Percentiles rank a stretch among this genome's conserved stretches.
phyloP scores from a whole-genome alignment of 2,329 filamentous ascomycete species.

The Lecanoromycetidae sp. region DNA sequence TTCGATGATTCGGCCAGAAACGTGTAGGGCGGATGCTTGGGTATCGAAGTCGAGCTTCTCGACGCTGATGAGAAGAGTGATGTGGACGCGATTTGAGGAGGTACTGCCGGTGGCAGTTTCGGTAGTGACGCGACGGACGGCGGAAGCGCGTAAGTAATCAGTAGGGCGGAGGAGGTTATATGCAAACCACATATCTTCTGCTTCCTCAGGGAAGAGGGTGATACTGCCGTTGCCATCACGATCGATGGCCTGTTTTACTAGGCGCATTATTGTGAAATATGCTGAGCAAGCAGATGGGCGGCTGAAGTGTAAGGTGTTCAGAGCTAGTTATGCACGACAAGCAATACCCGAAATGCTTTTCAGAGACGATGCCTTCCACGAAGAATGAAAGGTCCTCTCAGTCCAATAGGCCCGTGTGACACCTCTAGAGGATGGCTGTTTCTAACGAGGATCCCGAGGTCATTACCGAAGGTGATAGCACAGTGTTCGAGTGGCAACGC shows the following conservation, averaged over 20 bases:
- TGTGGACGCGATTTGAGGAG: slow-evolving; percentile 50
- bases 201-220: slow-evolving; percentile 57
- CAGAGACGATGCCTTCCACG: too few species aligned
- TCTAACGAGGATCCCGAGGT: too few species aligned
- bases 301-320: too few species aligned
- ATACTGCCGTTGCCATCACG: slow-evolving; percentile 53
- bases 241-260: slow-evolving; percentile 56
- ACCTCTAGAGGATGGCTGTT: too few species aligned
- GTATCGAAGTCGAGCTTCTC: slow-evolving; percentile 58
- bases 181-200: slow-evolving; percentile 70
- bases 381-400: too few species aligned
- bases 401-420: too few species aligned
- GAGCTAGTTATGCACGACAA: too few species aligned
- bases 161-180: slow-evolving; percentile 59
- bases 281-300: not conserved
- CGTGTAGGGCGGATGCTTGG: slow-evolving; percentile 55
- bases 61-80: slow-evolving; percentile 52
- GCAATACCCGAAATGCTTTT: too few species aligned
- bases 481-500: too few species aligned
- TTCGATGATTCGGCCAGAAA: slow-evolving; percentile 51
- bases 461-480: too few species aligned
- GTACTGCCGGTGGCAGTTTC: slow-evolving; percentile 50
- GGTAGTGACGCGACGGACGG: slow-evolving; percentile 53
- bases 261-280: slow-evolving; percentile 40
- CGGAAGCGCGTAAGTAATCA: slow-evolving; percentile 53